Percentiles rank a stretch among this genome's conserved stretches.
Conservation (phyloP, 1,139 yeast genomes). For the Kodamaea arcana region DNA sequence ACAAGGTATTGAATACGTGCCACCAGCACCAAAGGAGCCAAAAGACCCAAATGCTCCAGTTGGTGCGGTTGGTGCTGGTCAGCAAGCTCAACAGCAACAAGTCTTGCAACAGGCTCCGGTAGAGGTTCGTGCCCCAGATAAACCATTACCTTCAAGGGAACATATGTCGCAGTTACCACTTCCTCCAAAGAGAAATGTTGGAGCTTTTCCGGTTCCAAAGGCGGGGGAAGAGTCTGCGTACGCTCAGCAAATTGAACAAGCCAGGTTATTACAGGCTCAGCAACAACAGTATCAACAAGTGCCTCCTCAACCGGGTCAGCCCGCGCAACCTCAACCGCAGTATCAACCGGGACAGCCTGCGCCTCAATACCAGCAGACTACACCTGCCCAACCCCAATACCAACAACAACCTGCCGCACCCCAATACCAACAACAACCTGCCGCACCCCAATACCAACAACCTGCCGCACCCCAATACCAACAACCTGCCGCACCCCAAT, state of each 20-base stretch:
- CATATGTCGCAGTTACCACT: slow-evolving; percentile 48
- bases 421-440: slow-evolving; percentile 10
- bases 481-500: background rate
- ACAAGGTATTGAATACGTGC: slow-evolving; percentile 16
- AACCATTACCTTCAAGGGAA: slow-evolving; percentile 22
- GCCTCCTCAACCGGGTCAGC: background rate
- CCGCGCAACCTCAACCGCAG: slow-evolving; percentile 4
- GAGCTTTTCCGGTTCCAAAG: slow-evolving; percentile 12
- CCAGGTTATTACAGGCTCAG: background rate
- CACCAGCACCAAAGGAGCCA: slow-evolving; percentile 6
- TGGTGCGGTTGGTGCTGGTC: slow-evolving; percentile 6
- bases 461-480: slow-evolving; percentile 6
- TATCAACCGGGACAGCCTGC: slow-evolving; percentile 3
- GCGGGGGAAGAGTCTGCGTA: slow-evolving; percentile 7
- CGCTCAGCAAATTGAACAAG: slow-evolving; percentile 3
- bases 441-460: slow-evolving; percentile 6
- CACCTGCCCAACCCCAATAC: slow-evolving; percentile 10
- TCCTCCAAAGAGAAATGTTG: slow-evolving; percentile 46
- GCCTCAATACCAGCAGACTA: slow-evolving; percentile 6
- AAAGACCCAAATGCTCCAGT: slow-evolving; percentile 3
- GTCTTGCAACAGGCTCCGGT: slow-evolving; percentile 4
- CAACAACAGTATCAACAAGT: background rate
- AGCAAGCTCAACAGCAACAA: background rate
- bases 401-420: slow-evolving; percentile 8
- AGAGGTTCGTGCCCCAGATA: slow-evolving; percentile 8